Conservation (phyloP, 208 protist species). For the Crithidia mellificae region DNA sequence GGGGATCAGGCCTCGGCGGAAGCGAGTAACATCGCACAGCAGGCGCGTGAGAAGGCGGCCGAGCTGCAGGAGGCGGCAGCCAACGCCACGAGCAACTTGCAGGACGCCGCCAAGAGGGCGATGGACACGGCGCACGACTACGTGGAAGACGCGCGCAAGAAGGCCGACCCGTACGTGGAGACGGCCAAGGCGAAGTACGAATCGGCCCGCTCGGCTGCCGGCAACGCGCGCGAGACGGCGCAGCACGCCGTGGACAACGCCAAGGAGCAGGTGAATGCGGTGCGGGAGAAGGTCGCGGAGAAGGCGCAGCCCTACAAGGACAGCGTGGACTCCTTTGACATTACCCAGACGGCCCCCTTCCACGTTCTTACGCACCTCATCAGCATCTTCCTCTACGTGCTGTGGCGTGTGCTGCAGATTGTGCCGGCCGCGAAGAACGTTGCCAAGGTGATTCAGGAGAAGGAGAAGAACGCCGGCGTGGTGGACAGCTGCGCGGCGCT, state of each 20-base stretch:
- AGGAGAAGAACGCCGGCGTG: constrained; percentile 12
- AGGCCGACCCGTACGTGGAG: constrained; percentile 46
- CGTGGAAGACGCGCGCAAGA: constrained; percentile 38
- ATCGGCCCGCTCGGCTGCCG: constrained; percentile 28
- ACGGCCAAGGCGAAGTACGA: constrained; percentile 33
- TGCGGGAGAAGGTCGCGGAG: constrained; percentile 27
- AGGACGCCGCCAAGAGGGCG: constrained; percentile 35
- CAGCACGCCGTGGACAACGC: constrained; percentile 33
- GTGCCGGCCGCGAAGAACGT: constrained; percentile 20
- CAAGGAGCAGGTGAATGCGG: constrained; percentile 35
- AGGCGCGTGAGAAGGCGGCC: constrained; percentile 11
- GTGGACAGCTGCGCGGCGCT: constrained; percentile 9
- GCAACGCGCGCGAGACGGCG: constrained; percentile 29
- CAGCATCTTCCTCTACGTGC: constrained; percentile 35
- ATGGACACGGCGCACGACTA: constrained; percentile 34
- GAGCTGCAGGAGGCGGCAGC: constrained; percentile 23
- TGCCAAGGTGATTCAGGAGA: constrained; percentile 16
- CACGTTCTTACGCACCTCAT: constrained; percentile 35
- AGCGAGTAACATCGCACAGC: constrained; percentile 14
- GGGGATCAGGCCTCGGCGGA: constrained; percentile 8
- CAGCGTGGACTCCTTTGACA: constrained; percentile 41
- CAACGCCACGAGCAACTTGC: constrained; percentile 27
- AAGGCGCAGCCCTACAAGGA: constrained; percentile 30
- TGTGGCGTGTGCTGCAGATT: constrained; percentile 28
- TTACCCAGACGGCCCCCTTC: constrained; percentile 47